phyloP scores from a whole-genome alignment of 192 early-diverging fungal species.

The Entomortierella lignicola region DNA sequence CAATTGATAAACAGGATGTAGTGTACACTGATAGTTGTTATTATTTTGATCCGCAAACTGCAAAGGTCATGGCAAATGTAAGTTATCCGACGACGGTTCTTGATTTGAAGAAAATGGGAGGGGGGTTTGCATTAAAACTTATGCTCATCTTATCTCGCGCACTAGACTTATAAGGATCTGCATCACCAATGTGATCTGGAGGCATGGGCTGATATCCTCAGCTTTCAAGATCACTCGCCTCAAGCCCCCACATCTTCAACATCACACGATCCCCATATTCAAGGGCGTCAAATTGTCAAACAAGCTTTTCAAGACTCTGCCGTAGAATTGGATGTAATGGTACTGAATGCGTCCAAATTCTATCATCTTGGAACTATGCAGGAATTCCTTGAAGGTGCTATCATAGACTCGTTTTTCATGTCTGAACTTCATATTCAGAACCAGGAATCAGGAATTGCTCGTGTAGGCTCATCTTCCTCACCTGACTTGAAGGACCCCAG shows the following conservation, averaged over 20 bases:
- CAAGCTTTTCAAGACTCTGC: slow-evolving; percentile 9
- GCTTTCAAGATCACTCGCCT: slow-evolving; percentile 11
- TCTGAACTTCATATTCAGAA: slow-evolving; percentile 33
- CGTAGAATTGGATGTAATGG: slow-evolving; percentile 43
- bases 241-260: not conserved
- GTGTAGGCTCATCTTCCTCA: not conserved
- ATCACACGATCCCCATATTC: not conserved
- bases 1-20: slow-evolving; percentile 1
- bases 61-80: slow-evolving; percentile 40
- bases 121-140: no score
- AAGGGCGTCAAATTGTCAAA: slow-evolving; percentile 18
- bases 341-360: slow-evolving; percentile 56
- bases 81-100: not conserved
- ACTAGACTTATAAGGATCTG: slow-evolving; percentile 11
- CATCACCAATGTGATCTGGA: slow-evolving; percentile 48
- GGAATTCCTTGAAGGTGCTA: slow-evolving; percentile 42
- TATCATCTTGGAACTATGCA: slow-evolving; percentile 57
- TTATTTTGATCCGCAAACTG: slow-evolving; percentile 54
- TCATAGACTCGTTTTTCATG: slow-evolving; percentile 36
- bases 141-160: no score
- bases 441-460: not conserved
- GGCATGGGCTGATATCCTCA: slow-evolving; percentile 57
- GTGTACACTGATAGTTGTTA: slow-evolving; percentile 58
- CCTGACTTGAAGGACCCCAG: no score
- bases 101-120: no score